Evolutionary conservation across 2,329 filamentous ascomycete genomes (phyloP).

Genomic region (Cladosporium sp.): DNA sequence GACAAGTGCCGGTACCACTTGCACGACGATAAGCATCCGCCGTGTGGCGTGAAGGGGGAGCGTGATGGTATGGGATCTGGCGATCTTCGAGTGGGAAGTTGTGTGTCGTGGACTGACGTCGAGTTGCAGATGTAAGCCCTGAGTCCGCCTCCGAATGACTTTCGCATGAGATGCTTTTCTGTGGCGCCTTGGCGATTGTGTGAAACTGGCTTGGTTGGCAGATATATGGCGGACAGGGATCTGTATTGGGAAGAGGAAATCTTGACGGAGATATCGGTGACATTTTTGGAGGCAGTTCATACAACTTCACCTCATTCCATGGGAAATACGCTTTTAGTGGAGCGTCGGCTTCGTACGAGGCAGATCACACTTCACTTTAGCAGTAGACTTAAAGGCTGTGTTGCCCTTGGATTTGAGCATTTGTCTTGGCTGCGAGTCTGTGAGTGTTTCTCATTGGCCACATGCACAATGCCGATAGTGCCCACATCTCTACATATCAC

Average conservation of each 20-base stretch:
- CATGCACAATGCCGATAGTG: too few relatives aligned
- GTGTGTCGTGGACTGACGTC: neutral
- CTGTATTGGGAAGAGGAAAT: neutral
- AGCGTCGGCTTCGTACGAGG: too few relatives aligned
- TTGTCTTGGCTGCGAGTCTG: too few relatives aligned
- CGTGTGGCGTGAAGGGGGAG: neutral
- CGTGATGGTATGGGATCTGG: neutral
- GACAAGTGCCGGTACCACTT: neutral
- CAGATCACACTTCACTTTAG: too few relatives aligned
- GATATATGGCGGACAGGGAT: neutral
- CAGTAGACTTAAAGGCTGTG: too few relatives aligned
- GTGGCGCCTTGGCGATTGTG: neutral
- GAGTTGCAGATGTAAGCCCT: neutral
- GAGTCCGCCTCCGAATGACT: neutral
- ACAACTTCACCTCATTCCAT: too few relatives aligned
- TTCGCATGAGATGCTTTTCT: neutral
- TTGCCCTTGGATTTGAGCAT: too few relatives aligned
- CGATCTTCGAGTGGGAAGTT: too few relatives aligned
- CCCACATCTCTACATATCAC: too few relatives aligned
- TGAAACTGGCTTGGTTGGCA: neutral
- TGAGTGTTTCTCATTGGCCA: too few relatives aligned
- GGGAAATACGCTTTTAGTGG: too few relatives aligned
- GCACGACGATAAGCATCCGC: neutral
- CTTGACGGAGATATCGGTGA: neutral
- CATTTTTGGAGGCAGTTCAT: neutral